Base-by-base conservation (phyloP, 2,329 filamentous ascomycete species). In the Pyricularia grisea region DNA sequence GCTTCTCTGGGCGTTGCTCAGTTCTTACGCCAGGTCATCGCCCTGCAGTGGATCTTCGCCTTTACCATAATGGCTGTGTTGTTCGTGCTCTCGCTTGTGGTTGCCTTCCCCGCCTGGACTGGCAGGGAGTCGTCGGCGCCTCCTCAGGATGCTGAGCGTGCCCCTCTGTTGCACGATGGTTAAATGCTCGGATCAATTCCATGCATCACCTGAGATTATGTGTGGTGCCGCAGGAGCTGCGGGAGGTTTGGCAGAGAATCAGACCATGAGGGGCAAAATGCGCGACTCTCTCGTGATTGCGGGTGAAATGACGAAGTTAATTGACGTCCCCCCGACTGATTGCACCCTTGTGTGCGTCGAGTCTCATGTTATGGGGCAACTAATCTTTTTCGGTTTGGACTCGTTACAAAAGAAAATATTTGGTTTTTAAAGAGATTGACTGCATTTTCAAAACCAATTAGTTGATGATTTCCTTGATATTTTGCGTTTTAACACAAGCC, bases 11-110 rank as follows among this genome's bases (percentile, higher is more conserved):
- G 92, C 14, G 87, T 95, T 20, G 86, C 88, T 17, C 93, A 97
- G 78, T 89, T 96, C 80, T 81, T 88, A 67, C 84, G 85, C 74
- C 88, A 93, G 77, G 79, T 90, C 70, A 83, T 96, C 73, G 91
- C 92, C 7, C 83, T 97, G 72, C 93, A 97, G 81, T 97, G 93
- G 93, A 94, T 96, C 79, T 97, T 97, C 77, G 91, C 93, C 42
- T 95, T 96, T 75, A 83, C 88, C 71, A 93, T 97, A 77, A 93
- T 94, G 84, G 87, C 84, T 0, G 77, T 92, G 30, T 85, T 96
- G 68, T 90, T 95, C 77, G 77, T 93, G 25, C 79, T 87, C 23
- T 92, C 91, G 1, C 74, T 92, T 2, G 78, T 85, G 20, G 82
- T 93, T 68, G 90, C 87, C 2, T 78, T 91, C 42, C 90, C 90